A percentile compares a stretch with the other conserved stretches of the same genome.
These are phyloP conservation scores for Nakazawaea ambrosiae DNA, from an alignment of 805 yeast genomes.

Conservation along the genomic window DNA sequence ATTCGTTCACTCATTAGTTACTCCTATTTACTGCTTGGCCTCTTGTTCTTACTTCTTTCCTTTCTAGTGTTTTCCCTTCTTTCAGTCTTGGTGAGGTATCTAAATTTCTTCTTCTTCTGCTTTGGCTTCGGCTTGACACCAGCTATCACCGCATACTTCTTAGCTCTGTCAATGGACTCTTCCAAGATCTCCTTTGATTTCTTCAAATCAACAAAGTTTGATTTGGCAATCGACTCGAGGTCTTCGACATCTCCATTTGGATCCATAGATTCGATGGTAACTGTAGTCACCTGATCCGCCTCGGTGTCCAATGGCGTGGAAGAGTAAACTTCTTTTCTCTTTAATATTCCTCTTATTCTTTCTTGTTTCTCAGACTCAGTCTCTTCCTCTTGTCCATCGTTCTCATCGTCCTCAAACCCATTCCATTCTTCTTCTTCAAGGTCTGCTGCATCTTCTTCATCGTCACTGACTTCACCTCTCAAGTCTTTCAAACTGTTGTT, in stretches of 20 bases:
- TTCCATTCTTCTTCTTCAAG: slow-evolving; percentile 19
- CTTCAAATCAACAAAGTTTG: slow-evolving; percentile 65
- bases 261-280: slow-evolving; percentile 51
- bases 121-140: slow-evolving; percentile 22
- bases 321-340: slow-evolving; percentile 32
- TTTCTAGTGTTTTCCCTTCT: slow-evolving; percentile 47
- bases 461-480: slow-evolving; percentile 18
- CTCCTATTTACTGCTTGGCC: too few relatives aligned
- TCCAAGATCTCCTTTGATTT: slow-evolving; percentile 65
- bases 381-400: slow-evolving; percentile 19
- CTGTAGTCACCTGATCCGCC: slow-evolving; percentile 37
- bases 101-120: slow-evolving; percentile 51
- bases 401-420: slow-evolving; percentile 17
- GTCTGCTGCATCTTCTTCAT: slow-evolving; percentile 17
- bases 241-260: slow-evolving; percentile 31
- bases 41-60: slow-evolving; percentile 29
- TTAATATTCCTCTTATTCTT: slow-evolving; percentile 31
- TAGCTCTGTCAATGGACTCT: slow-evolving; percentile 70
- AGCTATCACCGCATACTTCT: slow-evolving; percentile 65
- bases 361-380: slow-evolving; percentile 13
- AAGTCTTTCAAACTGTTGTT: slow-evolving; percentile 34
- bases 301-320: slow-evolving; percentile 13
- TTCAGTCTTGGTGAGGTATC: slow-evolving; percentile 79
- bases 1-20: too few relatives aligned
- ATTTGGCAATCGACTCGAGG: slow-evolving; percentile 44